Base-by-base conservation (phyloP, 257 asterid genomes). In the Pogostemon cablin region DNA sequence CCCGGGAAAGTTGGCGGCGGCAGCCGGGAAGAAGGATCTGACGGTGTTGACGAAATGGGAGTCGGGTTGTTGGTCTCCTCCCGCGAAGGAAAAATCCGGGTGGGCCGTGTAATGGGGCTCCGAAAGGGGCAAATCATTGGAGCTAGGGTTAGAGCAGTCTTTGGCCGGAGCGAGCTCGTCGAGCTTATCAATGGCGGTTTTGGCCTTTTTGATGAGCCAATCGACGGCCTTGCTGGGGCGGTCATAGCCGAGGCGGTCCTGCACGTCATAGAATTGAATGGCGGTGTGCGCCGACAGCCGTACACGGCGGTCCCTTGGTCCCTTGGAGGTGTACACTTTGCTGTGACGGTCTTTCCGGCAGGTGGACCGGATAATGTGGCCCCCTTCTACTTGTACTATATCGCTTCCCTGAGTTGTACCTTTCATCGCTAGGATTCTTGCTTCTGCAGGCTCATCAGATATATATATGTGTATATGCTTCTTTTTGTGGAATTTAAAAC, bases 201-300 rank as follows among this genome's bases (percentile, higher is more conserved):
- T 72, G 2, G 92, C 92, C 67, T 86, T 86, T 6, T 71, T 72
- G 59, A 86, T 81, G 53, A 86, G 82, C 93, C 93, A 87, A 67
- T 85, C 93, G 1, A 87, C 83, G 17, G 88, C 90, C 47, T 85
- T 87, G 79, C 88, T 87, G 0, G 93, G 88, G 41, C 90, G 75
- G 77, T 87, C 93, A 34, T 79, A 87, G 67, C 93, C 93, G 57
- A 87, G 55, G 3, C 93, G 76, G 63, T 85, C 93, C 68, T 87
- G 93, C 0, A 87, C 88, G 43, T 87, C 93, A 64, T 85, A 87
- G 73, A 87, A 83, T 9, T 87, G 88, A 37, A 87, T 85, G 0
- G 90, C 93, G 0, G 93, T 87, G 82, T 85, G 84, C 12, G 93
- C 93, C 0, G 93, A 70, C 6, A 87, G 86, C 49, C 93, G 64